Base-by-base conservation (phyloP, 805 yeast genomes). In the Saturnispora dispora region DNA sequence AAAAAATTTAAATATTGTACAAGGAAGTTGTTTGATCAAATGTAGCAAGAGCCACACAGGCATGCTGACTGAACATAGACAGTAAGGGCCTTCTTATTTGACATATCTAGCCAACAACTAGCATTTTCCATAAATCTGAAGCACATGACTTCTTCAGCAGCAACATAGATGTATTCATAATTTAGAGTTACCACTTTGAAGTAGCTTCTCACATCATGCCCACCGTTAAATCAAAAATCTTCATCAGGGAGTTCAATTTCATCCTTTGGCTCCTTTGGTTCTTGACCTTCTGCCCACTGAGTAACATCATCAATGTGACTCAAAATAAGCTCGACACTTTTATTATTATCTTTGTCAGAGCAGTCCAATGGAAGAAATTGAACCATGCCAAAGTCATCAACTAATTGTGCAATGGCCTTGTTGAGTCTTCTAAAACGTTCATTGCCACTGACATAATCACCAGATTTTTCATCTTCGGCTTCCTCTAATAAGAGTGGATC, bases 371-470 rank as follows among this genome's bases (percentile, higher is more conserved):
- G 98, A 57, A 93, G 70, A 63, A 89, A 93, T 64, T 93, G 97
- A 3, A 93, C 97, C 99, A 93, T 93, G 6, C 99, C 99, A 65
- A 93, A 93, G 61, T 93, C 99, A 63, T 93, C 98, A 35, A 90
- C 95, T 58, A 93, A 72, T 56, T 85, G 82, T 0, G 97, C 96
- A 58, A 93, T 89, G 15, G 90, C 77, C 58, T 78, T 77, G 64
- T 88, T 91, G 53, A 93, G 74, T 55, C 74, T 79, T 37, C 82
- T 76, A 62, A 82, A 91, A 60, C 77, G 83, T 11, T 80, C 79
- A 59, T 77, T 79, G 11, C 59, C 55, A 9, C 63, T 54, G 27
- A 52, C 58, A 32, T 68, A 71, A 46, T 60, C 63, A 27, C 62
- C 66, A 23, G 53, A 57, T 11, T 54, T 56, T 36, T 56, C 65